Conservation (phyloP, 2,329 filamentous ascomycete genomes). For the Phaeophleospora eucalypticola region DNA sequence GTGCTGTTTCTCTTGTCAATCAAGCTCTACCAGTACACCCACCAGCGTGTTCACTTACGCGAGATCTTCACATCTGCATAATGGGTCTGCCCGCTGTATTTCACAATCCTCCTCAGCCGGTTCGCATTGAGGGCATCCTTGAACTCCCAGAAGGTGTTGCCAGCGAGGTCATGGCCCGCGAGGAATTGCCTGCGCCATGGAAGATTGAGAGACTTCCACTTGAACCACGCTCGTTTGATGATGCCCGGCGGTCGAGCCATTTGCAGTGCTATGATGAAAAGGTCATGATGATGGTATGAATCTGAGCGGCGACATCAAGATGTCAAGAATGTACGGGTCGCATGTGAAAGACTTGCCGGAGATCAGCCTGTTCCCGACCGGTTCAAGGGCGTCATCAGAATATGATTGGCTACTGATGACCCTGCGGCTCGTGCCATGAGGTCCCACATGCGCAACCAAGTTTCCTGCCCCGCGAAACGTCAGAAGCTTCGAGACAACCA, state of each 20-base stretch:
- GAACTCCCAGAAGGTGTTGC: slow-evolving; percentile 66
- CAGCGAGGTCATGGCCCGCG: slow-evolving; percentile 56
- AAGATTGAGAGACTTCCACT: slow-evolving; percentile 59
- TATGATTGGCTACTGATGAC: neutral
- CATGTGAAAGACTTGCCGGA: neutral
- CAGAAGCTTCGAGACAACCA: neutral
- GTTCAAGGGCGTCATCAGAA: too few species aligned
- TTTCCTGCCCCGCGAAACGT: neutral
- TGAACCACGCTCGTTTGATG: slow-evolving; percentile 51
- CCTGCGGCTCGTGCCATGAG: neutral
- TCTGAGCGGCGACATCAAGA: neutral
- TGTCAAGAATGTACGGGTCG: neutral
- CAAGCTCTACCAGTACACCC: neutral
- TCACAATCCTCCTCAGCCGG: slow-evolving; percentile 56
- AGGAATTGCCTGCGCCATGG: slow-evolving; percentile 60
- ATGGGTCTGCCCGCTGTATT: slow-evolving; percentile 48
- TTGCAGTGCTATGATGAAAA: slow-evolving; percentile 14
- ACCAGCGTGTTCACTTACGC: slow-evolving; percentile 38
- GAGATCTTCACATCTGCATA: slow-evolving; percentile 58
- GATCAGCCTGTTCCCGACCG: neutral
- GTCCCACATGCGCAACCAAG: too few species aligned
- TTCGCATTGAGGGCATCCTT: slow-evolving; percentile 53
- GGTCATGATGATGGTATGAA: slow-evolving; percentile 5
- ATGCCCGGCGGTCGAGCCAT: slow-evolving; percentile 38
- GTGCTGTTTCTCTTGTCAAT: slow-evolving; percentile 39